Percentiles rank a stretch among this genome's conserved stretches.
phyloP scores from a whole-genome alignment of 2,329 filamentous ascomycete genomes.

The Aspergillus luchuensis region DNA sequence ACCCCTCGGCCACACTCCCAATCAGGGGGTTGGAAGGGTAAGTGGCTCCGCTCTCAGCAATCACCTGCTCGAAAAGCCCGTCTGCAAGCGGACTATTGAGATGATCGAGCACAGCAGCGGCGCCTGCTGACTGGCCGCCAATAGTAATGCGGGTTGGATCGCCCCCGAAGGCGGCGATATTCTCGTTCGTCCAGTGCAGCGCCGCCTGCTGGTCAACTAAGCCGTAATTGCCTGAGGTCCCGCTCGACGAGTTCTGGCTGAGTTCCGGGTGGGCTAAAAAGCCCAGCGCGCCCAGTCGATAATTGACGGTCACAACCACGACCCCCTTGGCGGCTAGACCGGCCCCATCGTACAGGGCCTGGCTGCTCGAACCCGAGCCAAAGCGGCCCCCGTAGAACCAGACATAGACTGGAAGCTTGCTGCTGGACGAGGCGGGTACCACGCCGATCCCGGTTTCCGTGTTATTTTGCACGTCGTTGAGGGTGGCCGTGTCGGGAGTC shows the following conservation, averaged over 20 bases:
- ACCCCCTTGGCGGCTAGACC: conserved; percentile 23
- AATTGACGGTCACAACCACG: conserved; percentile 28
- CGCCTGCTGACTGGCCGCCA: conserved; percentile 38
- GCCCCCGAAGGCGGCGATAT: conserved; percentile 27
- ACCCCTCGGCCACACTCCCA: conserved; percentile 27
- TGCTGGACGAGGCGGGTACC: background rate
- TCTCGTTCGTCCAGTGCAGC: conserved; percentile 24
- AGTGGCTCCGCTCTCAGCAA: conserved; percentile 36
- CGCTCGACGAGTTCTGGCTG: conserved; percentile 21
- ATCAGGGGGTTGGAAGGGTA: conserved; percentile 30
- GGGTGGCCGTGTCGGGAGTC: conserved; percentile 22
- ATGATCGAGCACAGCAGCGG: conserved; percentile 22
- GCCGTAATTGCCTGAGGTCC: conserved; percentile 33
- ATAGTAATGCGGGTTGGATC: conserved; percentile 28
- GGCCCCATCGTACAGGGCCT: conserved; percentile 22
- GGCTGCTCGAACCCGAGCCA: conserved; percentile 16
- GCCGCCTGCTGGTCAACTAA: conserved; percentile 28
- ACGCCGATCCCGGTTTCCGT: background rate
- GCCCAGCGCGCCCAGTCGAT: conserved; percentile 38
- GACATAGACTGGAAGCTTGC: conserved; percentile 24
- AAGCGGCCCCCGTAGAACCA: conserved; percentile 24
- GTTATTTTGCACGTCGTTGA: background rate
- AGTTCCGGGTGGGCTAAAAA: conserved; percentile 29
- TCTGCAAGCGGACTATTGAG: conserved; percentile 28
- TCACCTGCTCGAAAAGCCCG: conserved; percentile 29